Percentiles rank a stretch among this genome's conserved stretches.
These are phyloP conservation scores for Exutisphaerella laricina DNA, from an alignment of 2,329 filamentous ascomycete genomes.

Conservation along the genomic window DNA sequence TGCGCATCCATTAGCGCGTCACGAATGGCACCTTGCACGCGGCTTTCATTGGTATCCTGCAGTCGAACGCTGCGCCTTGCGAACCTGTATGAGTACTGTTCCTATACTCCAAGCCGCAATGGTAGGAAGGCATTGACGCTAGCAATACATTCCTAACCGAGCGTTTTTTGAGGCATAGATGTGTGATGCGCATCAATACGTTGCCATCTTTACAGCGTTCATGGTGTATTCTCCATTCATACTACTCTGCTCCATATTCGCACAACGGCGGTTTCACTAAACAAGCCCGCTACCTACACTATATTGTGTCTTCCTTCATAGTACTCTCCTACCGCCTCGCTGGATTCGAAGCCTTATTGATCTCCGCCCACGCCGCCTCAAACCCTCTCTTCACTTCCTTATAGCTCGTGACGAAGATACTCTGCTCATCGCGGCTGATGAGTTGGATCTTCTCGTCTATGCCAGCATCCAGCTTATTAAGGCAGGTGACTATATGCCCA, in stretches of 20 bases:
- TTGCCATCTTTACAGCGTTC: no score
- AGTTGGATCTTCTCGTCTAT: slow-evolving; percentile 79
- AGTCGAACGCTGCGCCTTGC: no score
- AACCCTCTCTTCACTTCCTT: slow-evolving; percentile 71
- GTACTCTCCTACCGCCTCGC: slow-evolving; percentile 5
- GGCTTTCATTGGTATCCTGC: no score
- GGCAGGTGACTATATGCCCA: slow-evolving; percentile 75
- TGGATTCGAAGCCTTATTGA: slow-evolving; percentile 32
- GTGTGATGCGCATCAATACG: no score
- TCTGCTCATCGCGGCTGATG: slow-evolving; percentile 85
- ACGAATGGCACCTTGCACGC: no score
- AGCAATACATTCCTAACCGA: no score
- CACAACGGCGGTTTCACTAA: neutral
- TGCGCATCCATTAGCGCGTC: no score
- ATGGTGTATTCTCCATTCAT: neutral
- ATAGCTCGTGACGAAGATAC: slow-evolving; percentile 80
- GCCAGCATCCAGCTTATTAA: slow-evolving; percentile 91
- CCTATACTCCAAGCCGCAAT: no score
- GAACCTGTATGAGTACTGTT: no score
- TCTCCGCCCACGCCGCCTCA: slow-evolving; percentile 56
- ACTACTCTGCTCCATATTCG: neutral
- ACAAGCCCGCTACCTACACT: neutral
- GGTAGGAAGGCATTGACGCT: no score
- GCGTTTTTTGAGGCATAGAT: no score
- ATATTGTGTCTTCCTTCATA: neutral